These are phyloP conservation scores for Aspergillus clavatus DNA, from an alignment of 2,329 filamentous ascomycete species.

Conservation along the genomic window DNA sequence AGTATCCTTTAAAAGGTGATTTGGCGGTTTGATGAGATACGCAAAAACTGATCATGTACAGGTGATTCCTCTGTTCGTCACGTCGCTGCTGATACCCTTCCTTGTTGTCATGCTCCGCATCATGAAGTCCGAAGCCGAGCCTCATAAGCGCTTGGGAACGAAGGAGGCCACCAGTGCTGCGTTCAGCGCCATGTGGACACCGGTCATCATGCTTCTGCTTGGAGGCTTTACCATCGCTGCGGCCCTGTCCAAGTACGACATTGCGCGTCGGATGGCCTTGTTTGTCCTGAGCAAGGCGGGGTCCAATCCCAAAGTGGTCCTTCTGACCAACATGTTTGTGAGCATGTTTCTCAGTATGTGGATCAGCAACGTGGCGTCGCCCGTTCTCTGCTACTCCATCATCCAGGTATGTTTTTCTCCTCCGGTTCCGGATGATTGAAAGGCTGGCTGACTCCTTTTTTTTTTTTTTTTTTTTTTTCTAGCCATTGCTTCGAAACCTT, in stretches of 20 bases:
- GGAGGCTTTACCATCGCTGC: slow-evolving; percentile 95
- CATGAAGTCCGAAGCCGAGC: slow-evolving; percentile 69
- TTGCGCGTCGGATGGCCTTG: slow-evolving; percentile 94
- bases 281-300: slow-evolving; percentile 95
- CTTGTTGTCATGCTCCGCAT: slow-evolving; percentile 82
- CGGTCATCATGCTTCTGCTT: slow-evolving; percentile 95
- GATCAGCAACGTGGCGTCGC: slow-evolving; percentile 96
- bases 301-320: slow-evolving; percentile 78
- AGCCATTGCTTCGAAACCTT: slow-evolving; percentile 91
- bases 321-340: slow-evolving; percentile 98
- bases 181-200: slow-evolving; percentile 97
- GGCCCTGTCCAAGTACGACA: slow-evolving; percentile 92
- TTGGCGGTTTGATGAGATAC: too few relatives aligned
- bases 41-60: slow-evolving; percentile 30
- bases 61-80: slow-evolving; percentile 96
- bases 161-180: slow-evolving; percentile 78
- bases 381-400: slow-evolving; percentile 94
- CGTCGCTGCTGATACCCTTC: slow-evolving; percentile 88
- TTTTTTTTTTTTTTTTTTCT: too few relatives aligned
- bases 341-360: slow-evolving; percentile 98
- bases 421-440: not conserved
- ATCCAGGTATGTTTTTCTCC: slow-evolving; percentile 64
- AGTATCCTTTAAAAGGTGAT: too few relatives aligned
- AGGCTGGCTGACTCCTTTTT: not conserved
- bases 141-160: slow-evolving; percentile 66